Conservation (phyloP, 352 stramenopile genomes). For the Globisporangium uncinulatum region DNA sequence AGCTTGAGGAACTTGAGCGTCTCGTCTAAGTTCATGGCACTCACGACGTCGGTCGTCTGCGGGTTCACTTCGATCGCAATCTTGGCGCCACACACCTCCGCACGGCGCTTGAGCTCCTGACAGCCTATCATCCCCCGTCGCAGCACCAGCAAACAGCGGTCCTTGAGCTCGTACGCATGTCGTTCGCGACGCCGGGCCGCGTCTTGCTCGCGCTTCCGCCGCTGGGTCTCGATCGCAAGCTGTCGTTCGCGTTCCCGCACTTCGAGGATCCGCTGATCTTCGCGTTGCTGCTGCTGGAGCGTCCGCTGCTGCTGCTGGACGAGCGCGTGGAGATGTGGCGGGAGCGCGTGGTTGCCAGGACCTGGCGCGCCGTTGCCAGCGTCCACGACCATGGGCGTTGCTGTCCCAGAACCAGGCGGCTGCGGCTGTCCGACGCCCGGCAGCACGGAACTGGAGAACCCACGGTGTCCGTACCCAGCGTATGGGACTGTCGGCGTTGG, state of each 20-base stretch:
- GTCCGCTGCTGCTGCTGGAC: constrained; percentile 11
- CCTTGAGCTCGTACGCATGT: constrained; percentile 38
- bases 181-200: constrained; percentile 31
- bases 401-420: background rate
- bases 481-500: constrained; percentile 11
- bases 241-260: constrained; percentile 11
- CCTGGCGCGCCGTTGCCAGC: background rate
- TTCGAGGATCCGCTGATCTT: background rate
- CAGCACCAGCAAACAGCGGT: constrained; percentile 63
- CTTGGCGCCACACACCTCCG: constrained; percentile 48
- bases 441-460: background rate
- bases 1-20: constrained; percentile 70
- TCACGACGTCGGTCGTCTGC: constrained; percentile 76
- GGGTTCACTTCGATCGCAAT: constrained; percentile 77
- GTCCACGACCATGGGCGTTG: background rate
- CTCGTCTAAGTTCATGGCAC: constrained; percentile 46
- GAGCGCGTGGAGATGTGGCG: constrained; percentile 20
- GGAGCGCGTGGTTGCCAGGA: constrained; percentile 7
- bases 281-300: constrained; percentile 1
- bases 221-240: constrained; percentile 12
- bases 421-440: background rate
- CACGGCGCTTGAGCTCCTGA: constrained; percentile 60
- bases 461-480: background rate
- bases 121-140: constrained; percentile 63
- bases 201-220: constrained; percentile 6